These are phyloP conservation scores for Cryptosporidium xiaoi DNA, from an alignment of 169 alveolate genomes.

Conservation along the genomic window DNA sequence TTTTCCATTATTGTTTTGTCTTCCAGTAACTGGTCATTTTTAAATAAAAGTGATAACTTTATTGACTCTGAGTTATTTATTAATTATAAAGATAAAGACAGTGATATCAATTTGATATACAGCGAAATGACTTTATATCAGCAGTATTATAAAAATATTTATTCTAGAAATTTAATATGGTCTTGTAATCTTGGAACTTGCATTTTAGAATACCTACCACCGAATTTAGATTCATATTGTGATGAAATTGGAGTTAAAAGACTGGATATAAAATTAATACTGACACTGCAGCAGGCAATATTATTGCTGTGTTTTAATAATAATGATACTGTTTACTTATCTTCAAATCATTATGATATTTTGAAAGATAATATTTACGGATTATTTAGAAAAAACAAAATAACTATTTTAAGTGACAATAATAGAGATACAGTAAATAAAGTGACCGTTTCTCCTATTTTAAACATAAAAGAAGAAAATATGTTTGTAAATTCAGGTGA, in stretches of 20 bases:
- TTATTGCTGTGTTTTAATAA: slow-evolving; percentile 44
- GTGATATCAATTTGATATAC: background rate
- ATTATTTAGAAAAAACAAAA: background rate
- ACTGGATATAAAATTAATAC: background rate
- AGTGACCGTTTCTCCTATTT: slow-evolving; percentile 17
- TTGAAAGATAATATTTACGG: slow-evolving; percentile 20
- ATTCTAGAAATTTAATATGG: slow-evolving; percentile 59
- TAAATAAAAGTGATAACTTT: slow-evolving; percentile 16
- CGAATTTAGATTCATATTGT: background rate
- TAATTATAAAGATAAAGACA: background rate
- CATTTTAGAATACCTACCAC: slow-evolving; percentile 3
- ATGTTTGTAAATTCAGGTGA: background rate
- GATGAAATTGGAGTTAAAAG: background rate
- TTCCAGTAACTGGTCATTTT: slow-evolving; percentile 24
- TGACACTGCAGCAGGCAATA: slow-evolving; percentile 54
- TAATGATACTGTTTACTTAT: background rate
- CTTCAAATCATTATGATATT: background rate
- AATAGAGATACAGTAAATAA: background rate
- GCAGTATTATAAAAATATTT: slow-evolving; percentile 38
- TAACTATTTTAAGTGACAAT: background rate
- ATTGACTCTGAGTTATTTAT: slow-evolving; percentile 34
- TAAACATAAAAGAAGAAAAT: slow-evolving; percentile 5
- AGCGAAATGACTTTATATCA: slow-evolving; percentile 26
- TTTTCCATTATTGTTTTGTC: slow-evolving; percentile 41
- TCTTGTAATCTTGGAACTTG: slow-evolving; percentile 44